Evolutionary conservation across 192 early-diverging fungal genomes (phyloP).

Genomic region (Diversispora eburnea): DNA sequence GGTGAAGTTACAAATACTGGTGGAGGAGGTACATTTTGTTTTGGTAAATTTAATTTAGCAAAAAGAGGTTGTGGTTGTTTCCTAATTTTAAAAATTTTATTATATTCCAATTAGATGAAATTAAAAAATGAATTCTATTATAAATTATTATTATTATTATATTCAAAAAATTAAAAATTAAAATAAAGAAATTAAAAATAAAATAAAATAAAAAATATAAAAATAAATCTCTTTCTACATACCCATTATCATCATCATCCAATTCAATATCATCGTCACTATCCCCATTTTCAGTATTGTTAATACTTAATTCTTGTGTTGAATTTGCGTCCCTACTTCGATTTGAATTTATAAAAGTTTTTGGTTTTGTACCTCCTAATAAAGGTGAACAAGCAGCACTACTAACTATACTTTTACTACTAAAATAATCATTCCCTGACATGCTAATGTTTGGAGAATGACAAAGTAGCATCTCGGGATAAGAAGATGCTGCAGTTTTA

Average conservation of each 20-base stretch:
- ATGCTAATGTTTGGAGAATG: conserved; percentile 47
- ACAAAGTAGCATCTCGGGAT: conserved; percentile 57
- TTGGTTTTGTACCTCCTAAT: background rate
- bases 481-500: conserved; percentile 52
- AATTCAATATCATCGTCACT: conserved; percentile 63
- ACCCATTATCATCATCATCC: conserved; percentile 59
- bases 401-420: background rate
- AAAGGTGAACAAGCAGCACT: conserved; percentile 13
- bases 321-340: background rate
- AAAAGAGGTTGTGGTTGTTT: conserved; percentile 37
- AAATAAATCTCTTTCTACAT: conserved; percentile 14
- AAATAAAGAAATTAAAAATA: background rate
- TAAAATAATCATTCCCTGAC: conserved; percentile 19
- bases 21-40: conserved; percentile 39
- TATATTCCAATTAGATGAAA: background rate
- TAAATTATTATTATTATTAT: background rate
- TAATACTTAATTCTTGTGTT: conserved; percentile 24
- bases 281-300: conserved; percentile 43
- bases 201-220: background rate
- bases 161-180: background rate
- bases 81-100: background rate
- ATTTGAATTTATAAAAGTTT: conserved; percentile 1
- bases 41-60: conserved; percentile 35
- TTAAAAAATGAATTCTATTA: background rate
- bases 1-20: conserved; percentile 47